A percentile compares a stretch with the other conserved stretches of the same genome.
phyloP scores from a whole-genome alignment of 495 filamentous ascomycete genomes.

The Chaetomidium leptoderma region DNA sequence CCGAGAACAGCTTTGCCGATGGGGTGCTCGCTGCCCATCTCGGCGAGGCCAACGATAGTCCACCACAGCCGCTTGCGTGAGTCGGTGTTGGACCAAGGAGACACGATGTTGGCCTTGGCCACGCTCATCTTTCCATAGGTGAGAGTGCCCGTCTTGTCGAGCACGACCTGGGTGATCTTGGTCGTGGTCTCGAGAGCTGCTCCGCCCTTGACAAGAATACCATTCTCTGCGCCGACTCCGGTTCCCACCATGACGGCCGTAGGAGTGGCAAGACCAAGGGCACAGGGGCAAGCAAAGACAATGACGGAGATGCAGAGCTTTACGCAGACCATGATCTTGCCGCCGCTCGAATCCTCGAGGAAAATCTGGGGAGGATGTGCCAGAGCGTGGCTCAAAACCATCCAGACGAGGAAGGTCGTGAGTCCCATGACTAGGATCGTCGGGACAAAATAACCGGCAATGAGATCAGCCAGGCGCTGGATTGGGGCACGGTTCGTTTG shows the following conservation, averaged over 20 bases:
- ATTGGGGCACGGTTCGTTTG: slow-evolving; percentile 94
- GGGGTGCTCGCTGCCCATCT: slow-evolving; percentile 92
- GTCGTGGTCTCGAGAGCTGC: slow-evolving; percentile 90
- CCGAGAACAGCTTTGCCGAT: slow-evolving; percentile 79
- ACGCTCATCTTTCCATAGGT: slow-evolving; percentile 95
- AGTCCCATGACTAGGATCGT: slow-evolving; percentile 79
- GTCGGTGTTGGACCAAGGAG: slow-evolving; percentile 64
- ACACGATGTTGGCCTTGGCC: slow-evolving; percentile 59
- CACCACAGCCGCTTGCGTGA: slow-evolving; percentile 81
- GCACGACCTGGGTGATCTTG: slow-evolving; percentile 85
- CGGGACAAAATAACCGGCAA: slow-evolving; percentile 94
- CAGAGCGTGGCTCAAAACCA: slow-evolving; percentile 85
- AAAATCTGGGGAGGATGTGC: slow-evolving; percentile 83
- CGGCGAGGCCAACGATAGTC: slow-evolving; percentile 86
- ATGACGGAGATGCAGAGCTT: slow-evolving; percentile 99
- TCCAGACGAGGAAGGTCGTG: slow-evolving; percentile 86
- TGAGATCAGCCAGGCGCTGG: slow-evolving; percentile 83
- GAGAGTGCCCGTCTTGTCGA: slow-evolving; percentile 98
- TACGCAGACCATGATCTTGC: slow-evolving; percentile 90
- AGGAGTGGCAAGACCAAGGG: slow-evolving; percentile 86
- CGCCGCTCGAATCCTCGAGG: slow-evolving; percentile 70
- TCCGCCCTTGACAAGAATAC: slow-evolving; percentile 94
- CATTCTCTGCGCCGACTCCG: slow-evolving; percentile 92
- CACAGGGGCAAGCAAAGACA: slow-evolving; percentile 96
- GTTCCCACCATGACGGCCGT: slow-evolving; percentile 99